A percentile compares a stretch with the other conserved stretches of the same genome.
These are phyloP conservation scores for Carallia brachiata DNA, from an alignment of 345 rosid species.

Conservation along the genomic window DNA sequence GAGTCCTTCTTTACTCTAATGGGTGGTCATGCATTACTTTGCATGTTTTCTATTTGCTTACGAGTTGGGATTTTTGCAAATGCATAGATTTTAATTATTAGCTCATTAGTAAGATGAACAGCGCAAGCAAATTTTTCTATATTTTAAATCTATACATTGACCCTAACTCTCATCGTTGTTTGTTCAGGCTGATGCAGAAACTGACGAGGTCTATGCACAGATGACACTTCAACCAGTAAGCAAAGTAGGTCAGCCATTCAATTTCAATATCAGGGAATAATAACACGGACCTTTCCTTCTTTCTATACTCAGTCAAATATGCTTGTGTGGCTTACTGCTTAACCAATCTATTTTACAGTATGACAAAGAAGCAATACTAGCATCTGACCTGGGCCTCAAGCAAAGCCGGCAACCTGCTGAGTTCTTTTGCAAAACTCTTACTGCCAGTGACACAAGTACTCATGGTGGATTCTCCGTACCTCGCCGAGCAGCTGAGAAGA, in stretches of 20 bases:
- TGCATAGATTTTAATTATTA: neutral
- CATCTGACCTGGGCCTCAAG: conserved; percentile 82
- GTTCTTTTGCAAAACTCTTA: conserved; percentile 96
- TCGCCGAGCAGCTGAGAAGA: conserved; percentile 96
- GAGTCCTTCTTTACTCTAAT: neutral
- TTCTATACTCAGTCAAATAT: neutral
- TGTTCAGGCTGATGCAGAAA: conserved; percentile 69
- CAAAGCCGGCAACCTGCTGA: conserved; percentile 79
- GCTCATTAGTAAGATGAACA: neutral
- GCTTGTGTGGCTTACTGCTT: conserved; percentile 4
- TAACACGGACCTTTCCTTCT: neutral
- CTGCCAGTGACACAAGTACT: conserved; percentile 96
- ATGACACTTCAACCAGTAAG: conserved; percentile 78
- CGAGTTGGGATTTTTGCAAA: neutral
- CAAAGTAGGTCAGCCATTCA: conserved; percentile 61
- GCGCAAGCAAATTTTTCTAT: neutral
- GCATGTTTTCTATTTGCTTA: neutral
- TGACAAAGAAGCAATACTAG: conserved; percentile 80
- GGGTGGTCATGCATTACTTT: neutral
- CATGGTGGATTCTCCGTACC: conserved; percentile 99
- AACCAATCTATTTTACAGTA: conserved; percentile 45
- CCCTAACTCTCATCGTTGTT: neutral
- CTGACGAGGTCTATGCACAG: conserved; percentile 79
- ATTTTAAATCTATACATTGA: neutral
- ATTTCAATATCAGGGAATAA: neutral